A percentile compares a stretch with the other conserved stretches of the same genome.
Conservation (phyloP, 306 rosid genomes). For the Vicia sativa region DNA sequence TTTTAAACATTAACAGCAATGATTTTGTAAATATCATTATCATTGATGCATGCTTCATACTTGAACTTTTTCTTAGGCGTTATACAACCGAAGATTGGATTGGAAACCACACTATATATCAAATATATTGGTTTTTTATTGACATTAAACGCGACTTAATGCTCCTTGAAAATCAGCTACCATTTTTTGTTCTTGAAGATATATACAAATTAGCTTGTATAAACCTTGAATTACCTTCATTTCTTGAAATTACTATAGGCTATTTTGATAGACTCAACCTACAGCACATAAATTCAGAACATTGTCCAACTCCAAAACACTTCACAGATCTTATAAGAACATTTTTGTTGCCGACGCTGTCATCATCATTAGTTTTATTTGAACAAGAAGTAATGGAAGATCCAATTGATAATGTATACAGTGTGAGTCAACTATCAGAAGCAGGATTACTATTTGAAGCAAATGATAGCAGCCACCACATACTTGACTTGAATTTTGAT, state of each 20-base stretch:
- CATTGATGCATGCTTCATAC: constrained; percentile 31
- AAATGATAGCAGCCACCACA: constrained; percentile 17
- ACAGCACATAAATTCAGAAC: not conserved
- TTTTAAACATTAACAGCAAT: not conserved
- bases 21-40: constrained; percentile 28
- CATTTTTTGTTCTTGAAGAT: constrained; percentile 7
- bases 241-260: not conserved
- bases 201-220: not conserved
- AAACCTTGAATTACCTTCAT: not conserved
- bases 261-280: not conserved
- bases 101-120: not conserved
- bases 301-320: not conserved
- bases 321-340: constrained; percentile 27
- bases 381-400: too few species aligned
- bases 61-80: not conserved
- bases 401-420: too few species aligned
- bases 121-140: not conserved
- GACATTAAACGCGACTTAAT: not conserved
- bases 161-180: constrained; percentile 15
- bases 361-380: too few species aligned
- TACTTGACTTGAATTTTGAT: constrained; percentile 35
- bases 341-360: not conserved
- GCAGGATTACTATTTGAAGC: constrained; percentile 46
- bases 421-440: constrained; percentile 27
- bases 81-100: accelerated